Conservation (phyloP, 352 stramenopile genomes). For the Phytopythium montanum region DNA sequence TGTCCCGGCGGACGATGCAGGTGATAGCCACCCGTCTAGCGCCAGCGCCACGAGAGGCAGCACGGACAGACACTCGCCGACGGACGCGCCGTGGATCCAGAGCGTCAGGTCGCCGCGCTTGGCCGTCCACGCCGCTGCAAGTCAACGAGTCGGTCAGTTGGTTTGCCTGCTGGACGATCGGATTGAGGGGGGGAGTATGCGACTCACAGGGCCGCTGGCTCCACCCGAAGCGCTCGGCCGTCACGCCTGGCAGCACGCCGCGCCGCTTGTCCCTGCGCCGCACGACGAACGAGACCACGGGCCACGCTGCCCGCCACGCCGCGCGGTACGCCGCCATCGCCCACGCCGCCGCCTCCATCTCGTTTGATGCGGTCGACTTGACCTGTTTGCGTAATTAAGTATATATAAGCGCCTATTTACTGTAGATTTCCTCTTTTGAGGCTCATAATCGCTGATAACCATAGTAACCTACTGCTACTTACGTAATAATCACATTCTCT, state of each 20-base stretch:
- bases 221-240: slow-evolving; percentile 52
- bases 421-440: too few species aligned
- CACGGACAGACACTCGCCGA: slow-evolving; percentile 68
- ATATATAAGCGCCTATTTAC: too few species aligned
- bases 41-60: slow-evolving; percentile 58
- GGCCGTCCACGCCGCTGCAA: not conserved
- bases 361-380: not conserved
- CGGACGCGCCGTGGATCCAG: slow-evolving; percentile 76
- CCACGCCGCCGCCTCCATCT: slow-evolving; percentile 7
- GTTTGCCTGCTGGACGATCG: too few species aligned
- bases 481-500: not conserved
- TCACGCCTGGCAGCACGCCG: slow-evolving; percentile 26
- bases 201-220: slow-evolving; percentile 30
- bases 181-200: not conserved
- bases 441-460: too few species aligned
- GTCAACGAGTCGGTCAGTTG: slow-evolving; percentile 12
- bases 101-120: slow-evolving; percentile 25
- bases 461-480: not conserved
- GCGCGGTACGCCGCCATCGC: slow-evolving; percentile 37
- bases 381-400: not conserved
- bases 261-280: slow-evolving; percentile 41
- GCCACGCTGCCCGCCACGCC: slow-evolving; percentile 45
- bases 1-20: not conserved
- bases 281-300: slow-evolving; percentile 54
- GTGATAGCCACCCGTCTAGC: slow-evolving; percentile 17